A percentile compares a stretch with the other conserved stretches of the same genome.
phyloP scores from a whole-genome alignment of 306 rosid genomes.

The Rosa persica region DNA sequence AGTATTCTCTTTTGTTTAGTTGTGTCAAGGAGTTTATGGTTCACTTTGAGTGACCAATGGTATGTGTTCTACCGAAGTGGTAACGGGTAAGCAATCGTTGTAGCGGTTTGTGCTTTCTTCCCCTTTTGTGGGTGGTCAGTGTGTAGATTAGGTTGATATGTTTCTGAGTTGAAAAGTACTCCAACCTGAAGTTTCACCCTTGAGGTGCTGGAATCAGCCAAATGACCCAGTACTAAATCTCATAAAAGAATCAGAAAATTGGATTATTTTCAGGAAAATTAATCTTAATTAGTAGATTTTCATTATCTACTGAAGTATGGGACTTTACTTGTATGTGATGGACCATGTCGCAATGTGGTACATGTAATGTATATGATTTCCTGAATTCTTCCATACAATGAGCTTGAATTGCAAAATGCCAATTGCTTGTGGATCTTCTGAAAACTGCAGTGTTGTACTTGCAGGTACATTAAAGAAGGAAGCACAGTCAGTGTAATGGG shows the following conservation, averaged over 20 bases:
- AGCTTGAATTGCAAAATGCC: neutral
- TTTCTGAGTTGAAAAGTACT: neutral
- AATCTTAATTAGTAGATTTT: neutral
- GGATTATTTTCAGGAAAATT: neutral
- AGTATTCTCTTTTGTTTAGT: neutral
- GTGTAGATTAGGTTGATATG: neutral
- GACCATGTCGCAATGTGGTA: neutral
- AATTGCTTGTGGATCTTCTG: conserved; percentile 21
- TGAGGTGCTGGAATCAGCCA: neutral
- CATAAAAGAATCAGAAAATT: neutral
- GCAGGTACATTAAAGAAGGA: conserved; percentile 97
- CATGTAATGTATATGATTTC: neutral
- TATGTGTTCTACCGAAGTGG: neutral
- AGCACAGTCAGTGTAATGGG: conserved; percentile 99
- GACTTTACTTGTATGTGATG: neutral
- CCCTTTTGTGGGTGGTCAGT: neutral
- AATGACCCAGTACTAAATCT: neutral
- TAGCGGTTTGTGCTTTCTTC: neutral
- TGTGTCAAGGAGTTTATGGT: neutral
- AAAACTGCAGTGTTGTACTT: conserved; percentile 15
- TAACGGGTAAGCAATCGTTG: neutral
- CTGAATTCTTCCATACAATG: neutral
- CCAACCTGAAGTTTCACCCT: neutral
- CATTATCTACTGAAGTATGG: neutral
- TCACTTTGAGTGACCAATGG: neutral